These are phyloP conservation scores for Vachellia collinsii DNA, from an alignment of 306 rosid species.

Conservation along the genomic window DNA sequence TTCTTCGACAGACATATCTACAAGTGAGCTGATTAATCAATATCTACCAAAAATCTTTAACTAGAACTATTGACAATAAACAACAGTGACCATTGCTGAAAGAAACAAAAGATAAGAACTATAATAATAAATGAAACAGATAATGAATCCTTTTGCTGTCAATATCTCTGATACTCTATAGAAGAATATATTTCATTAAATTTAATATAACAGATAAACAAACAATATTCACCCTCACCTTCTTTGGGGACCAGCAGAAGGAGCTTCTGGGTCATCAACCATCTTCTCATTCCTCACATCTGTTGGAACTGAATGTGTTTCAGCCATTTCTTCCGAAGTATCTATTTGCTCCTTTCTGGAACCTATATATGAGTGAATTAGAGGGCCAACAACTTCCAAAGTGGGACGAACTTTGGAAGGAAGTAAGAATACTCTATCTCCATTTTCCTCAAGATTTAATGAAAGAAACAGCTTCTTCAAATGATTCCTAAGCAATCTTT, in stretches of 20 bases:
- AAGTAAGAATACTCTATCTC: conserved; percentile 69
- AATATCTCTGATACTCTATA: background rate
- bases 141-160: background rate
- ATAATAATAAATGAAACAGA: background rate
- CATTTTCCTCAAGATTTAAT: conserved; percentile 66
- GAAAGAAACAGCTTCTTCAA: conserved; percentile 75
- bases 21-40: background rate
- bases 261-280: conserved; percentile 53
- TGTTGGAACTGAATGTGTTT: conserved; percentile 40
- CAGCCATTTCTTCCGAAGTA: conserved; percentile 37
- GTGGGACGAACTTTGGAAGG: conserved; percentile 72
- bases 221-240: conserved; percentile 45
- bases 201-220: background rate
- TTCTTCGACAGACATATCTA: background rate
- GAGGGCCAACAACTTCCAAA: conserved; percentile 70
- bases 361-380: conserved; percentile 50
- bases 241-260: conserved; percentile 54
- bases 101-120: conserved; percentile 4
- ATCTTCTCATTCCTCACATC: conserved; percentile 42
- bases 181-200: background rate
- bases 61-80: background rate
- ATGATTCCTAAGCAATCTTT: conserved; percentile 59
- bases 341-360: conserved; percentile 36
- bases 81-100: background rate
- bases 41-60: background rate